phyloP scores from a whole-genome alignment of 2,329 filamentous ascomycete genomes.

The Phyllosticta citrichinensis region DNA sequence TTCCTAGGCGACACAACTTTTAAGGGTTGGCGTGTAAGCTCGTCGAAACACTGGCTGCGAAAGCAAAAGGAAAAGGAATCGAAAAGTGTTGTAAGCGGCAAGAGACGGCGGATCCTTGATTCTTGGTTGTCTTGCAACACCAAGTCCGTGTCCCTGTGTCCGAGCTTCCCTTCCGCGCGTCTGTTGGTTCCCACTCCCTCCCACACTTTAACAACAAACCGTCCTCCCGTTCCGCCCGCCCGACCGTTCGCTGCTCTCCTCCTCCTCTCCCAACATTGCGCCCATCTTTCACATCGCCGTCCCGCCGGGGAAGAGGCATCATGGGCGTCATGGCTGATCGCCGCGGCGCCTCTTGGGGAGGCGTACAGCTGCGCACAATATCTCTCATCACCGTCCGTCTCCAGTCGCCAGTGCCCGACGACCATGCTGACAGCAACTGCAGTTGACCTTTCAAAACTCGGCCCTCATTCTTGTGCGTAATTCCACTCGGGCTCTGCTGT shows the following conservation, averaged over 20 bases:
- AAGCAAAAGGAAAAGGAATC: neutral
- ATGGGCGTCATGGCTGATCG: slow-evolving; percentile 10
- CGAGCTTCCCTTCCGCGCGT: slow-evolving; percentile 6
- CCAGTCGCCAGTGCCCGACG: neutral
- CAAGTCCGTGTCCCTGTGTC: slow-evolving; percentile 6
- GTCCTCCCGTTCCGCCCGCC: neutral
- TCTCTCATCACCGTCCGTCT: slow-evolving; percentile 53
- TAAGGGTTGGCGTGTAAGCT: neutral
- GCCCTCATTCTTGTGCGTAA: slow-evolving; percentile 59
- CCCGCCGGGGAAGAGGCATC: slow-evolving; percentile 1
- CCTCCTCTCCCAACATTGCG: neutral
- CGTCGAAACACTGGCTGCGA: neutral
- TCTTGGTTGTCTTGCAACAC: slow-evolving; percentile 5
- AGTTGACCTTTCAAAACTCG: slow-evolving; percentile 75
- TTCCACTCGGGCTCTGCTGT: neutral
- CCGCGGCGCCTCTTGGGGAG: slow-evolving; percentile 27
- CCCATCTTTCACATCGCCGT: neutral
- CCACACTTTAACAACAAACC: neutral
- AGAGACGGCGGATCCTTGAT: slow-evolving; percentile 4
- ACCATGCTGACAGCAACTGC: slow-evolving; percentile 17
- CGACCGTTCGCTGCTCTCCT: neutral
- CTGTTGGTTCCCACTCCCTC: slow-evolving; percentile 1
- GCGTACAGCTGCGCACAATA: slow-evolving; percentile 58
- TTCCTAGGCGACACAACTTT: neutral
- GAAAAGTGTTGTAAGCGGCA: neutral